Base-by-base conservation (phyloP, 768 basidiomycete genomes). In the Tephrocybe sp. region DNA sequence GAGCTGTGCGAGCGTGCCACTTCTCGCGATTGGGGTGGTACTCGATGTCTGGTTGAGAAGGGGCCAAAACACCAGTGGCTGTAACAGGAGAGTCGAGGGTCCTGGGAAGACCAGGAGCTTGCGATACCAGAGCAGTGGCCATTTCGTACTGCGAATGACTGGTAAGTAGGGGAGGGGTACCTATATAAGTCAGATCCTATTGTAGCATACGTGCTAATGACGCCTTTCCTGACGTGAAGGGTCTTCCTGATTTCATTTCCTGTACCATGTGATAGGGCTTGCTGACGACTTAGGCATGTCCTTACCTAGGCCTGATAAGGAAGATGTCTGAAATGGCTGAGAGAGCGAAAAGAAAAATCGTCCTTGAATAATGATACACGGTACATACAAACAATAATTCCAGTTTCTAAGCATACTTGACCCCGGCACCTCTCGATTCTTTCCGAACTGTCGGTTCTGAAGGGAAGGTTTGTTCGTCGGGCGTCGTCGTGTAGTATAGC, bases 11-110 rank as follows among this genome's bases (percentile, higher is more conserved):
- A 24, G 66, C 61, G n/a, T 61, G 53, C 66, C 70, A 75, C 51
- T 74, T 71, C 25, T 60, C 66, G 45, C 59, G 60, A 53, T 73
- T 65, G 1, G 71, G 71, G 39, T 69, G 69, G 48, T 75, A 75
- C 9, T 60, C 38, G 34, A 73, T 72, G 44, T 74, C 71, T 35
- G 72, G 73, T 50, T 70, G 69, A 15, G 18, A 24, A 22, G 46
- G 37, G 2, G 32, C 22, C 21, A n/a, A 22, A 9, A 21, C 21
- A 19, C 19, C 19, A n/a, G n/a, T n/a, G n/a, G n/a, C n/a, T n/a
- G n/a, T n/a, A n/a, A n/a, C n/a, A n/a, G n/a, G n/a, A n/a, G n/a
- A n/a, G n/a, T n/a, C n/a, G n/a, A n/a, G n/a, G n/a, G n/a, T n/a
- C n/a, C n/a, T n/a, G n/a, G n/a, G n/a, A n/a, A 12, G 28, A 30